Percentiles rank a stretch among this genome's conserved stretches.
Conservation (phyloP, 2,329 filamentous ascomycete genomes). For the Claviceps sp. region DNA sequence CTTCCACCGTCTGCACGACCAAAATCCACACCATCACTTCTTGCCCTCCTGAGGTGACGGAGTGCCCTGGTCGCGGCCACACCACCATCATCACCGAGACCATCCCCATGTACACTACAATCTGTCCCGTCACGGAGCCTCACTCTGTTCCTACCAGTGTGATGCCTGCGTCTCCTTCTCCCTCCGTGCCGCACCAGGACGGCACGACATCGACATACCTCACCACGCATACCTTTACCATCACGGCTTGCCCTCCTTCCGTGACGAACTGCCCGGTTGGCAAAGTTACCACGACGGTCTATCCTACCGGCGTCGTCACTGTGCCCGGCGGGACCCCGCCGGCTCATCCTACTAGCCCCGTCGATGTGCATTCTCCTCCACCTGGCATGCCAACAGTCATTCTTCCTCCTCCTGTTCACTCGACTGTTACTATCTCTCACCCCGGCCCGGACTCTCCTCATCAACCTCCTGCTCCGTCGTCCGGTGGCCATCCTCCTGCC, state of each 20-base stretch:
- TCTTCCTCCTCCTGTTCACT: background rate
- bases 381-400: background rate
- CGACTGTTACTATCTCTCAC: slow-evolving; percentile 2
- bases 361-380: background rate
- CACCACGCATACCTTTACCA: slow-evolving; percentile 20
- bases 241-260: slow-evolving; percentile 18
- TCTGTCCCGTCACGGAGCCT: slow-evolving; percentile 25
- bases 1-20: slow-evolving; percentile 19
- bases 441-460: background rate
- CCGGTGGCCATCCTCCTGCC: too few relatives aligned
- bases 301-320: slow-evolving; percentile 18
- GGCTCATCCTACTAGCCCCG: too few relatives aligned
- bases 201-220: slow-evolving; percentile 12
- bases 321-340: slow-evolving; percentile 5
- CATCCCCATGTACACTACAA: slow-evolving; percentile 24
- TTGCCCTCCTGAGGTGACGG: slow-evolving; percentile 17
- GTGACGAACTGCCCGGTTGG: slow-evolving; percentile 19
- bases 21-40: slow-evolving; percentile 15
- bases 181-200: background rate
- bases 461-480: background rate
- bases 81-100: slow-evolving; percentile 17
- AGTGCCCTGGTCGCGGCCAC: slow-evolving; percentile 16
- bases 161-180: background rate
- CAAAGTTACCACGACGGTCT: slow-evolving; percentile 16
- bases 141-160: background rate